These are phyloP conservation scores for Pyrenochaeta sp. DNA, from an alignment of 2,329 filamentous ascomycete species.

Conservation along the genomic window DNA sequence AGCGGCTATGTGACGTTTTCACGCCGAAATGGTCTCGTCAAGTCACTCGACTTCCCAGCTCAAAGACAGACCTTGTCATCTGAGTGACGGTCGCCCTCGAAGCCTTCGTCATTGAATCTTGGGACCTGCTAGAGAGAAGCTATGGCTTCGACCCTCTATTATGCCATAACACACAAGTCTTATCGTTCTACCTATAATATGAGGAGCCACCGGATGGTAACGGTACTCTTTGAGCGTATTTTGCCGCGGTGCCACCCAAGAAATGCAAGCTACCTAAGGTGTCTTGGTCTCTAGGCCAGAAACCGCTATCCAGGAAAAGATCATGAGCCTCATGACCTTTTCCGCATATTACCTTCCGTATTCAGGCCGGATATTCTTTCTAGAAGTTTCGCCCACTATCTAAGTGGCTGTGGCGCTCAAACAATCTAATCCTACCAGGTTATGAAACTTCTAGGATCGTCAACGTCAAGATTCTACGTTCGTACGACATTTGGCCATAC, in stretches of 20 bases:
- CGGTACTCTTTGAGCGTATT: neutral
- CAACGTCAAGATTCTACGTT: constrained; percentile 4
- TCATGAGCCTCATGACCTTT: constrained; percentile 30
- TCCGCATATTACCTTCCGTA: constrained; percentile 25
- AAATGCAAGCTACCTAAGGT: constrained; percentile 8
- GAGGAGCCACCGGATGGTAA: neutral
- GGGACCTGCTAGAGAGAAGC: neutral
- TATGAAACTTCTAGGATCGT: constrained; percentile 23
- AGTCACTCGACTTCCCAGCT: constrained; percentile 4
- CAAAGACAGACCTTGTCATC: constrained; percentile 4
- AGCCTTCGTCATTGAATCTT: neutral
- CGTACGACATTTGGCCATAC: neutral
- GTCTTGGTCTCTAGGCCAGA: constrained; percentile 7
- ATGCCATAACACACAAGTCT: neutral
- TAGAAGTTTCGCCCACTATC: constrained; percentile 29
- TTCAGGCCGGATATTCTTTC: constrained; percentile 24
- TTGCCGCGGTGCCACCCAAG: constrained; percentile 3
- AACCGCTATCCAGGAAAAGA: constrained; percentile 14
- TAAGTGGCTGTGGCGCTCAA: constrained; percentile 15
- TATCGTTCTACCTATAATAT: neutral
- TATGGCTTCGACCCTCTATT: neutral
- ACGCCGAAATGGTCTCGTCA: constrained; percentile 17
- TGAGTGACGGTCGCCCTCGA: neutral
- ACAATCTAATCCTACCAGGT: constrained; percentile 30
- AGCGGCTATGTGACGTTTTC: constrained; percentile 2